Percentiles rank a stretch among this genome's conserved stretches.
Evolutionary conservation across 139 green algal species (phyloP).

Genomic region (Raphidocelis subcapitata): DNA sequence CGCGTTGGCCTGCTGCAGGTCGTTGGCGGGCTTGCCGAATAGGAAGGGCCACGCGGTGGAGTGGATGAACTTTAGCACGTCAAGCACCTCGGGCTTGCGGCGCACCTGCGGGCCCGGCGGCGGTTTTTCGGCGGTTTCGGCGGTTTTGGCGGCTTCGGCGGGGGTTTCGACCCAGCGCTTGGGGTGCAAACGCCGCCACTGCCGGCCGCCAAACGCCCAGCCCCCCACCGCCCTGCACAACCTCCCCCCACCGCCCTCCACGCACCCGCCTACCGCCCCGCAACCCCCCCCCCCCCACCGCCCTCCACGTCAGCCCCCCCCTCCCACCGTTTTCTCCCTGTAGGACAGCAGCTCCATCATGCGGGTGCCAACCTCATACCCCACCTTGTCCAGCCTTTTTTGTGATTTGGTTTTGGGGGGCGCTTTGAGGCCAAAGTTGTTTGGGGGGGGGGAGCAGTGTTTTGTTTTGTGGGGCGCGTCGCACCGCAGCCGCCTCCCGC

Average conservation of each 20-base stretch:
- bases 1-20: constrained; percentile 92
- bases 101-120: constrained; percentile 16
- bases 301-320: neutral
- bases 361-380: constrained; percentile 80
- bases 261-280: no score
- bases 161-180: neutral
- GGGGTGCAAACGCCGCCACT: no score
- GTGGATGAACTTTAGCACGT: constrained; percentile 92
- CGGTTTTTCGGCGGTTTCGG: no score
- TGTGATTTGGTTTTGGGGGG: no score
- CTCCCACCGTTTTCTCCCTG: constrained; percentile 59
- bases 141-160: no score
- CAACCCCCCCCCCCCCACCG: no score
- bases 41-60: constrained; percentile 88
- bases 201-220: no score
- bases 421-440: no score
- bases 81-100: constrained; percentile 79
- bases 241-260: no score
- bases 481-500: neutral
- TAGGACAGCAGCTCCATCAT: constrained; percentile 88
- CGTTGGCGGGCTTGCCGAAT: constrained; percentile 92
- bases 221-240: no score
- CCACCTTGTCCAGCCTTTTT: constrained; percentile 87
- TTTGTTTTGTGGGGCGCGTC: no score
- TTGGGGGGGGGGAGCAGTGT: no score